These are phyloP conservation scores for Cinnamomum chago DNA, from an alignment of 164 flowering plant genomes.

Conservation along the genomic window DNA sequence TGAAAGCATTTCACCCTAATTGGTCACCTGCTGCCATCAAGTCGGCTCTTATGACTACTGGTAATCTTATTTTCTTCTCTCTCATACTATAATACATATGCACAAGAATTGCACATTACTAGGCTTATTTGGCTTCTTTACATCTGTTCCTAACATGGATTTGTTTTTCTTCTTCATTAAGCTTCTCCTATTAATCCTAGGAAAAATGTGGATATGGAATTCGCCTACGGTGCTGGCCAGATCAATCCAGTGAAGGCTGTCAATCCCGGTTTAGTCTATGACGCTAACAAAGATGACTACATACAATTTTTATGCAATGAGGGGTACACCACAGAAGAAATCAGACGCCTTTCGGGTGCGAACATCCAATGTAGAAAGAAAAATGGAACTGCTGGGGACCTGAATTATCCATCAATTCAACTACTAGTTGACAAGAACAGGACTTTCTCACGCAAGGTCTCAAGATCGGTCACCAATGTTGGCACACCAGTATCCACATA, in stretches of 20 bases:
- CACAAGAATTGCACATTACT: no score
- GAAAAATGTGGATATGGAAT: slow-evolving; percentile 18
- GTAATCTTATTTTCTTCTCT: slow-evolving; percentile 19
- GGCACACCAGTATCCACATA: slow-evolving; percentile 47
- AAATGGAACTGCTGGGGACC: slow-evolving; percentile 36
- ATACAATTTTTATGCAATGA: slow-evolving; percentile 46
- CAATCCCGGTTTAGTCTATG: slow-evolving; percentile 56
- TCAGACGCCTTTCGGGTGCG: slow-evolving; percentile 38
- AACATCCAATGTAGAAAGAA: slow-evolving; percentile 27
- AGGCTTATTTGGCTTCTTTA: no score
- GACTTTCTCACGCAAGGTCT: slow-evolving; percentile 22
- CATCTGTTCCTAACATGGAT: background rate
- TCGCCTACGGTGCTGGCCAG: slow-evolving; percentile 62
- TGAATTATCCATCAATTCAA: slow-evolving; percentile 60
- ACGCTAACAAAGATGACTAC: slow-evolving; percentile 41
- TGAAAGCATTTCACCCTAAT: slow-evolving; percentile 57
- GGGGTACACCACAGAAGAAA: slow-evolving; percentile 26
- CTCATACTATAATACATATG: no score
- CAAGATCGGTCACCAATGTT: slow-evolving; percentile 65
- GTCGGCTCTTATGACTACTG: slow-evolving; percentile 82
- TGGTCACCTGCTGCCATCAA: slow-evolving; percentile 82
- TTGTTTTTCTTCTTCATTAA: slow-evolving; percentile 5
- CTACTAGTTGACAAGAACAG: background rate
- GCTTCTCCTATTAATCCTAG: slow-evolving; percentile 38
- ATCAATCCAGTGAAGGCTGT: slow-evolving; percentile 42